Percentiles rank a stretch among this genome's conserved stretches.
Evolutionary conservation across 306 rosid species (phyloP).

Genomic region (Vigna hirtella): DNA sequence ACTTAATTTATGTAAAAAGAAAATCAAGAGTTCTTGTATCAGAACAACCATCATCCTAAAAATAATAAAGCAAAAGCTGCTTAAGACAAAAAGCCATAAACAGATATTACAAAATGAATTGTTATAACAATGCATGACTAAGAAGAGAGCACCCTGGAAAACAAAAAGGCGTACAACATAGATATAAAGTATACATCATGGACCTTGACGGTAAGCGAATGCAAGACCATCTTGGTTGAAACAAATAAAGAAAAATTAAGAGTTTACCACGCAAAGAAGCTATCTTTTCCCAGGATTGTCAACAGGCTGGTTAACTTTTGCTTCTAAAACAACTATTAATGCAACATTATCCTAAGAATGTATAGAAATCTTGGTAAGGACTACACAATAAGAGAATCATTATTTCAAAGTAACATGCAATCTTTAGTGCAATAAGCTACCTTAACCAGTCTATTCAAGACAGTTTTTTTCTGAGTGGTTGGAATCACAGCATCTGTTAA

Average conservation of each 20-base stretch:
- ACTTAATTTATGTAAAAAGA: conserved; percentile 6
- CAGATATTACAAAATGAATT: conserved; percentile 4
- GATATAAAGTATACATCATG: conserved; percentile 15
- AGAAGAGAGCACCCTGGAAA: neutral
- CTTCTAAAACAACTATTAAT: conserved; percentile 94
- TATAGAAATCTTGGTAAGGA: conserved; percentile 44
- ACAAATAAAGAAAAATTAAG: conserved; percentile 31
- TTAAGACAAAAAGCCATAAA: neutral
- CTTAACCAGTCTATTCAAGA: conserved; percentile 88
- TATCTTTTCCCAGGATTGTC: conserved; percentile 91
- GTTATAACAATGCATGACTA: conserved; percentile 6
- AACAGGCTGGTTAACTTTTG: conserved; percentile 85
- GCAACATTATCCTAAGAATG: conserved; percentile 93
- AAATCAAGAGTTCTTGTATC: conserved; percentile 13
- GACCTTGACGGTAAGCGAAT: neutral
- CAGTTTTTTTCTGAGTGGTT: conserved; percentile 86
- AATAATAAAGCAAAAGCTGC: neutral
- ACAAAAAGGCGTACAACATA: neutral
- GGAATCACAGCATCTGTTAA: conserved; percentile 92
- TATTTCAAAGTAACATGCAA: neutral
- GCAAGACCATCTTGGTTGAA: neutral
- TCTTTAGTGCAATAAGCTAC: conserved; percentile 41
- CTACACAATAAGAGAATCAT: conserved; percentile 5
- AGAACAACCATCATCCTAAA: neutral
- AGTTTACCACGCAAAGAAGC: conserved; percentile 86